Evolutionary conservation across 768 basidiomycete genomes (phyloP), one percentile per base, ranked within the genome.

Genomic region (Serendipita sp.): DNA sequence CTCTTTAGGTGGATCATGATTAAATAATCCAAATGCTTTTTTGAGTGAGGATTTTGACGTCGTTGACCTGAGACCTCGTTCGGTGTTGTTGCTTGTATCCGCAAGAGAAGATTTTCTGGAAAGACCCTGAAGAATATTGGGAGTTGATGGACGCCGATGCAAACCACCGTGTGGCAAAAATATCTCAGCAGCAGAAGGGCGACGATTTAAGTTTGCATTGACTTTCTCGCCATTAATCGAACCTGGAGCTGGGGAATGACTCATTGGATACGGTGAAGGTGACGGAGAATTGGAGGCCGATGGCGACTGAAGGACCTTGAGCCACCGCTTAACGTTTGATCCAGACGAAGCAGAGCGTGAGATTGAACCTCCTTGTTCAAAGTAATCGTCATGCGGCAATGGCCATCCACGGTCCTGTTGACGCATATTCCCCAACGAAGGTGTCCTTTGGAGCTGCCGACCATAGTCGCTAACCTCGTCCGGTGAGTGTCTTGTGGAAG

Each of bases 11-110:
- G 40, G 5, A n/a, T 60, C 55, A n/a, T 60, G 55, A 37, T 10
- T n/a, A 36, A 60, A 60, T n/a, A 60, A n/a, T 23, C 55, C 55
- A 60, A 60, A 60, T 34, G 55, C 55, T n/a, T 60, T 60, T 60
- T 18, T 60, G 27, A 60, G 34, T n/a, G 55, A 60, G 8, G 29
- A 31, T 60, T 60, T 60, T 4, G 55, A 60, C 8, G 55, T 31
- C 10, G 55, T n/a, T 8, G 55, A 27, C n/a, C 34, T 60, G 8
- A 60, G 33, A 5, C 55, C 55, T 29, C 33, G 29, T 60, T n/a
- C 55, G 10, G 5, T 29, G 33, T 31, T 31, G 48, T 50, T 50
- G 48, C 34, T 27, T 4, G 55, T n/a, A 18, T 60, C 55, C 10
- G 55, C 55, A 10, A 60, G 33, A 23, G 55, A 60, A 10, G 55